Evolutionary conservation across 768 basidiomycete species (phyloP), one percentile per base, ranked within the genome.

Genomic region (Termitomyces heimii): DNA sequence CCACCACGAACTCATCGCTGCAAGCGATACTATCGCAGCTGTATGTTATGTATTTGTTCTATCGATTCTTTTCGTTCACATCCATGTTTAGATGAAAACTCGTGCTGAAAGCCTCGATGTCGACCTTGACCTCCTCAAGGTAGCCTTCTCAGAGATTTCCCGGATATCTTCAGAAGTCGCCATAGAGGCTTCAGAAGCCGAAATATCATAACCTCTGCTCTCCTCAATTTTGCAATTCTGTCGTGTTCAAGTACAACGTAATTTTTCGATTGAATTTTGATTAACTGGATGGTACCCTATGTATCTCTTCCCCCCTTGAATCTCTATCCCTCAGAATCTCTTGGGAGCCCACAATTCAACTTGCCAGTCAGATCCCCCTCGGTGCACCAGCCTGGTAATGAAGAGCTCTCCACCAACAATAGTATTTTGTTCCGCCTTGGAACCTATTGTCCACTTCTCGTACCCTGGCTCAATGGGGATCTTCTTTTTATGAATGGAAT

Each of bases 1-100:
- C 66, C 94, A 97, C 65, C 92, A 94, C 58, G 94, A 97, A 62
- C 85, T 97, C 20, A 94, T 97, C 51, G 91, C 92, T 1, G 94
- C 94, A 3, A 92, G 88, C 58, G 91, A 94, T 64, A 96, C 94
- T 9, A 96, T 97, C 61, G 84, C 86, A 58, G 84, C 87, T 5
- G 92, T 94, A 70, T 20, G 85, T 63, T 32, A 13, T 55, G 39
- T 18, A 10, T 34, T 26, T 32, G 20, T 37, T 44, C 28, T 20
- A 20, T 31, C 24, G 7, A 22, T 3, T 46, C 31, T 16, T 42
- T 49, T 42, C 46, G 6, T 47, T 35, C 18, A 31, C 29, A 35
- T 49, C 44, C 52, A n/a, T 47, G 42, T 10, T 14, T 62, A 94
- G 93, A 93, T 96, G 86, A 95, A 93, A 70, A 79, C 82, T 6